Conservation (phyloP, 306 rosid genomes). For the Quercus mongolica region DNA sequence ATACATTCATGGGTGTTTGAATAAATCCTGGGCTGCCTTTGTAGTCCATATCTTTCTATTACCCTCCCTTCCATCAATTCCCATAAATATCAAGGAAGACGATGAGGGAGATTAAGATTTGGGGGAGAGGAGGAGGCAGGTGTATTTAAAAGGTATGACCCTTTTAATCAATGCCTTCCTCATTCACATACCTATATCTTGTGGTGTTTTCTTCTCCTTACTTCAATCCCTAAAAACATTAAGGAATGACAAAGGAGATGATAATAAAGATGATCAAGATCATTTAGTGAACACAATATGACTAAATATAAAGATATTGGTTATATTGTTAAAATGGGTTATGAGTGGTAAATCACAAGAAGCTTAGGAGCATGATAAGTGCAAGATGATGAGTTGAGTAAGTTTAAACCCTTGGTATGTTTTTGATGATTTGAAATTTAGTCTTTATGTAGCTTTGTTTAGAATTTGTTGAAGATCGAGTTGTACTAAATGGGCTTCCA, state of each 20-base stretch:
- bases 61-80: not conserved
- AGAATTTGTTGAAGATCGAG: not conserved
- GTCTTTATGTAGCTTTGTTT: not conserved
- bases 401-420: not conserved
- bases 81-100: not conserved
- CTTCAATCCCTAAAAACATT: too few species aligned
- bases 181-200: too few species aligned
- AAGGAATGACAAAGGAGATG: too few species aligned
- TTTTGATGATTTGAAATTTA: not conserved
- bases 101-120: not conserved
- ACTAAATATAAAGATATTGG: too few species aligned
- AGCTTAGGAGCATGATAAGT: not conserved
- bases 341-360: not conserved
- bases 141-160: too few species aligned
- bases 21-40: not conserved
- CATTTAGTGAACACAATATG: too few species aligned
- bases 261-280: too few species aligned
- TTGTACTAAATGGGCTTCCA: not conserved
- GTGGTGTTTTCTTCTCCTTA: too few species aligned
- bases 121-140: too few species aligned
- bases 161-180: too few species aligned
- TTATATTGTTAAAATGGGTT: too few species aligned
- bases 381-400: not conserved
- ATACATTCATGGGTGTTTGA: not conserved
- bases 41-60: not conserved